Evolutionary conservation across 345 rosid genomes (phyloP), one percentile per base, ranked within the genome.

Genomic region (Arabidopsis thaliana): DNA sequence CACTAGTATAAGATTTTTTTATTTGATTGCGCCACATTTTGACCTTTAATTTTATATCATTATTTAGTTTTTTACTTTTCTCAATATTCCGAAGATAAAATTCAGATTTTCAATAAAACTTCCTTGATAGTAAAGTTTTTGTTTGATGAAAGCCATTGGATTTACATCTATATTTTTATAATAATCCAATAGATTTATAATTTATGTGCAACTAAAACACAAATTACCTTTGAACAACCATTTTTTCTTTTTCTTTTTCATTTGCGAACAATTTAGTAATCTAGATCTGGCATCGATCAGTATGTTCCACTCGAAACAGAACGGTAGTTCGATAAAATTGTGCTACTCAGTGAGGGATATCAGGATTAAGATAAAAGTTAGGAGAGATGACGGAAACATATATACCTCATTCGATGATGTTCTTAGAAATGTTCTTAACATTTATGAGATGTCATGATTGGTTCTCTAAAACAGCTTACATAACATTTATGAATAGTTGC

Each of bases 1-100:
- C 23, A 11, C 1, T 13, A 11, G 25, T 70, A 16, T 58, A 34
- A 59, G 38, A 71, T 59, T 59, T 16, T 22, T 46, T 10, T 36
- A 48, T 59, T 48, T 28, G 49, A 45, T 40, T 46, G 66, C 36
- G 7, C 50, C 50, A 49, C 59, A 49, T 42, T 50, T 28, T 53
- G 77, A 62, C 55, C 69, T 62, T 52, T 32, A 37, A 52, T 25
- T 40, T 62, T 49, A 49, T 40, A 59, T 4, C 7, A 48, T 34
- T n/a, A 10, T 28, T 28, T 28, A 28, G 32, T 36, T n/a, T 71
- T 28, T 2, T 28, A 28, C 4, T 36, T n/a, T 71, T 49, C 30
- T 48, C 48, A 24, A 34, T 14, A 48, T 46, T 58, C n/a, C 24
- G 24, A 57, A 33, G 44, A 66, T 50, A 70, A 58, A 36, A 5